Percentiles rank a stretch among this genome's conserved stretches.
These are phyloP conservation scores for Knufia fluminis DNA, from an alignment of 2,329 filamentous ascomycete genomes.

Conservation along the genomic window DNA sequence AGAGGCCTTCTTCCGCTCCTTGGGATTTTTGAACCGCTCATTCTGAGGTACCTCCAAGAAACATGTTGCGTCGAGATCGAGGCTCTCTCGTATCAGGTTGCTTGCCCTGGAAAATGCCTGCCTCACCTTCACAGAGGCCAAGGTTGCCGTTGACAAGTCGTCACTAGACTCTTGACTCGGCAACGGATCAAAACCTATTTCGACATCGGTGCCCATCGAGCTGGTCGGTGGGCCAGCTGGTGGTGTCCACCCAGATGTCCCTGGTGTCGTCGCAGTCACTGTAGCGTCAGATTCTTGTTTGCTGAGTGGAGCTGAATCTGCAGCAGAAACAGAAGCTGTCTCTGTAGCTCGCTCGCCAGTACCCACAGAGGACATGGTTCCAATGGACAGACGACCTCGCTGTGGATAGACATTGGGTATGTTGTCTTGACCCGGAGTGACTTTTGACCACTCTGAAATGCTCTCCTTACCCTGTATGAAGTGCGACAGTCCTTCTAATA, in stretches of 20 bases:
- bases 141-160: background rate
- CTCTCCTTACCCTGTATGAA: conserved; percentile 38
- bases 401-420: background rate
- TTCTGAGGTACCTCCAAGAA: conserved; percentile 21
- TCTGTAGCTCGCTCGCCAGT: background rate
- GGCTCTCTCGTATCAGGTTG: conserved; percentile 33
- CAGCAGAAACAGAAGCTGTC: background rate
- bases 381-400: background rate
- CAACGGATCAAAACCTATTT: conserved; percentile 1
- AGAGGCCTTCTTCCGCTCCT: background rate
- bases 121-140: background rate
- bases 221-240: background rate
- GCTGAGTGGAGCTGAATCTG: background rate
- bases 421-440: background rate
- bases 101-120: conserved; percentile 36
- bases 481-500: conserved; percentile 44
- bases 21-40: conserved; percentile 5
- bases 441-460: conserved; percentile 1
- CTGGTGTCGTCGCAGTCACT: background rate
- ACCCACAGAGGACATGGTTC: background rate
- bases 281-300: no score
- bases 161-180: background rate
- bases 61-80: conserved; percentile 32
- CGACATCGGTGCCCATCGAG: background rate
- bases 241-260: background rate